A percentile compares a stretch with the other conserved stretches of the same genome.
phyloP scores from a whole-genome alignment of 148 eudicot genomes.

The Limonium bicolor region DNA sequence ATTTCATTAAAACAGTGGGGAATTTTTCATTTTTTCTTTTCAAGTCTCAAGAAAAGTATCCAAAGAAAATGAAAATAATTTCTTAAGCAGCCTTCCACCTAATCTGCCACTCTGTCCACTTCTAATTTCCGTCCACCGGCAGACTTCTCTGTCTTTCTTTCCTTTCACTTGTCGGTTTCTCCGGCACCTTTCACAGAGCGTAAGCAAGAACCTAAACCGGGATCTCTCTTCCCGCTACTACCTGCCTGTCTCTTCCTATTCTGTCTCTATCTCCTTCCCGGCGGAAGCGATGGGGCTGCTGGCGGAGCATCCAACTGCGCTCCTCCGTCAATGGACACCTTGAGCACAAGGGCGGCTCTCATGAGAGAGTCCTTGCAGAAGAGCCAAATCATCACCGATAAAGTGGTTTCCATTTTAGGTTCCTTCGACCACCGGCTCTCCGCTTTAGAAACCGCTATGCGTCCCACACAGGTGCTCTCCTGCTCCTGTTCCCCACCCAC shows the following conservation, averaged over 20 bases:
- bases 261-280: too few relatives aligned
- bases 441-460: slow-evolving; percentile 96
- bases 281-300: slow-evolving; percentile 22
- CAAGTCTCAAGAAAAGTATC: too few relatives aligned
- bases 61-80: too few relatives aligned
- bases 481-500: too few relatives aligned
- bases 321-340: slow-evolving; percentile 18
- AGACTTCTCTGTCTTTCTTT: background rate
- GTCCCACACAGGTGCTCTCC: slow-evolving; percentile 69
- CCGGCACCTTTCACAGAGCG: background rate
- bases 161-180: slow-evolving; percentile 2
- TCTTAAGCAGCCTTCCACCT: too few relatives aligned
- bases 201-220: slow-evolving; percentile 1
- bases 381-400: slow-evolving; percentile 72
- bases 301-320: slow-evolving; percentile 8
- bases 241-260: too few relatives aligned
- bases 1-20: too few relatives aligned
- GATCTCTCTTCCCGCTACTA: slow-evolving; percentile 3
- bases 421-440: slow-evolving; percentile 96
- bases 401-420: slow-evolving; percentile 63
- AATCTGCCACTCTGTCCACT: slow-evolving; percentile 1
- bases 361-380: slow-evolving; percentile 79
- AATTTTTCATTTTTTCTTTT: too few relatives aligned
- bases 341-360: slow-evolving; percentile 52
- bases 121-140: background rate